Evolutionary conservation across 805 yeast species (phyloP).

Genomic region (Saccharomycopsis sp.): DNA sequence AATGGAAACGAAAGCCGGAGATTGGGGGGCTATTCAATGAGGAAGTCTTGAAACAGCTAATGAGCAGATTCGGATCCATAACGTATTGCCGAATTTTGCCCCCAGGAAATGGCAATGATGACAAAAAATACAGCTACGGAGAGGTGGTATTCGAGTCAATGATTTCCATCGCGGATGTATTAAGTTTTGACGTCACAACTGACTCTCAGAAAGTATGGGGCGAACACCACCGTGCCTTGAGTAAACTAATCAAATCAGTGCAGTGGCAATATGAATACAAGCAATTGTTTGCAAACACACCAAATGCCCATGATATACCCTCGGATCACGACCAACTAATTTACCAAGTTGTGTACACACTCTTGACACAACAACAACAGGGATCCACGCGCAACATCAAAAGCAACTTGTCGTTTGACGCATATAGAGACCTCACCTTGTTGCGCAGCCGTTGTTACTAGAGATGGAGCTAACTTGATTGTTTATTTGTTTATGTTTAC

Average conservation of each 20-base stretch:
- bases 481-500: no score
- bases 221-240: not conserved
- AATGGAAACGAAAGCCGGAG: conserved; percentile 1
- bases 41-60: conserved; percentile 3
- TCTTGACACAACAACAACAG: no score
- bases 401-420: conserved; percentile 1
- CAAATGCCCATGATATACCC: not conserved
- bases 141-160: conserved; percentile 2
- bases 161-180: not conserved
- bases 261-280: not conserved
- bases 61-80: conserved; percentile 9
- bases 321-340: not conserved
- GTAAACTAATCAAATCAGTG: not conserved
- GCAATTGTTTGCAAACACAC: not conserved
- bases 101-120: not conserved
- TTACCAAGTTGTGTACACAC: not conserved
- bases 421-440: conserved; percentile 12
- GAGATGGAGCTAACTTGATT: no score
- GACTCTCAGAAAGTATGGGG: not conserved
- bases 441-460: conserved; percentile 1
- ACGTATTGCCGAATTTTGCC: no score
- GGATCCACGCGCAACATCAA: not conserved
- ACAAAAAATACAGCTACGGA: not conserved
- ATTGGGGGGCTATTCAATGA: not conserved
- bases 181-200: not conserved